Percentiles rank a stretch among this genome's conserved stretches.
These are phyloP conservation scores for Colletotrichum zoysiae DNA, from an alignment of 2,329 filamentous ascomycete genomes.

Conservation along the genomic window DNA sequence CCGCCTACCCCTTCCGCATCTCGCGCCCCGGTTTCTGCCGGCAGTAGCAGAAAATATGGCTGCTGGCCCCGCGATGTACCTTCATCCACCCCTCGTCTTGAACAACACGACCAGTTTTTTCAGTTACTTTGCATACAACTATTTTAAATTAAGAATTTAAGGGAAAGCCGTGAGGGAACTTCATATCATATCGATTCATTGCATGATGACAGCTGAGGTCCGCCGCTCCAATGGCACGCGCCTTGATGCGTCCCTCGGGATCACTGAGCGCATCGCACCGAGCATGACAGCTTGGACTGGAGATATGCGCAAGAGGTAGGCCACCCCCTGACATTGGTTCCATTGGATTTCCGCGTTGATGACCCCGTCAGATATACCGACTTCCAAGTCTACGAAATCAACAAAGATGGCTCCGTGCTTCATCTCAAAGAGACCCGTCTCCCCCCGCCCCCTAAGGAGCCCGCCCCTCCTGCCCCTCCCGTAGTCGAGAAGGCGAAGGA, in stretches of 20 bases:
- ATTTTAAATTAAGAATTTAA: background rate
- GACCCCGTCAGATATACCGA: constrained; percentile 77
- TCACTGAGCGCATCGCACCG: constrained; percentile 43
- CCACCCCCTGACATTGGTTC: background rate
- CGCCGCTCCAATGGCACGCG: constrained; percentile 38
- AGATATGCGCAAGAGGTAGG: constrained; percentile 42
- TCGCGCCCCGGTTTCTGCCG: constrained; percentile 20
- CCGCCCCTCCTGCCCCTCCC: constrained; percentile 22
- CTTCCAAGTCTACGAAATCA: constrained; percentile 92
- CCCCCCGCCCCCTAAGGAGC: constrained; percentile 33
- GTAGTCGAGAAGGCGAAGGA: constrained; percentile 40
- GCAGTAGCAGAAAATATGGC: constrained; percentile 39
- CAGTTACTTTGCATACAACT: background rate
- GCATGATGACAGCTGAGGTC: constrained; percentile 23
- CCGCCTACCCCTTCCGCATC: constrained; percentile 17
- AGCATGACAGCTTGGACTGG: constrained; percentile 42
- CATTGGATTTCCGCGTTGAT: background rate
- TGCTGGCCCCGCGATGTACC: constrained; percentile 21
- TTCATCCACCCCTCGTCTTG: constrained; percentile 18
- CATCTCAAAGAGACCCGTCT: constrained; percentile 65
- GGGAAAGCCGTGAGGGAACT: rapidly evolving
- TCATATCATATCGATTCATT: rapidly evolving
- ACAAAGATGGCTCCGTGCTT: constrained; percentile 79
- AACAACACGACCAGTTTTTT: background rate
- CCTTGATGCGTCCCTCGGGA: constrained; percentile 40